A percentile compares a stretch with the other conserved stretches of the same genome.
phyloP scores from a whole-genome alignment of 192 early-diverging fungal species.

The Cladochytrium replicatum region DNA sequence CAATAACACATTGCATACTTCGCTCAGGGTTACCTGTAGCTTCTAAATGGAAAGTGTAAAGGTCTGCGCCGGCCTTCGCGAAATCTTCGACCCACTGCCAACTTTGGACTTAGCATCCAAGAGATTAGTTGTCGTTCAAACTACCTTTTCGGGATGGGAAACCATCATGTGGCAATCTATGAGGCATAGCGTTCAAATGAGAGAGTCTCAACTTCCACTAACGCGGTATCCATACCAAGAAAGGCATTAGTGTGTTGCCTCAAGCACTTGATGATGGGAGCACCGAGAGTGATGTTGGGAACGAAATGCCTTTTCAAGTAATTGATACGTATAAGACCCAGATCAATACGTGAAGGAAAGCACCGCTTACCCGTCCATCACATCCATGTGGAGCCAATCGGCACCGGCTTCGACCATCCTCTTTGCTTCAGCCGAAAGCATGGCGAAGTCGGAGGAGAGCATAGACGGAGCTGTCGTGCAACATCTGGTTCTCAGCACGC shows the following conservation, averaged over 20 bases:
- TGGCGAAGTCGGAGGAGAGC: slow-evolving; percentile 83
- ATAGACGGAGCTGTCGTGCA: slow-evolving; percentile 85
- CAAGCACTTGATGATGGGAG: slow-evolving; percentile 80
- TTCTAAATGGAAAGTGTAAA: slow-evolving; percentile 91
- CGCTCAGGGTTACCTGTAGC: slow-evolving; percentile 43
- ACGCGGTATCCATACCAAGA: slow-evolving; percentile 44
- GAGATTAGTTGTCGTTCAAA: slow-evolving; percentile 25
- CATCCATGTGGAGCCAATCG: slow-evolving; percentile 68
- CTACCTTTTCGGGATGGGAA: slow-evolving; percentile 57
- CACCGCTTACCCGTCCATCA: slow-evolving; percentile 78
- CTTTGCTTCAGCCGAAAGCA: slow-evolving; percentile 72
- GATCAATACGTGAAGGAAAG: background rate
- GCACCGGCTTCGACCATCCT: slow-evolving; percentile 85
- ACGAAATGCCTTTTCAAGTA: slow-evolving; percentile 82
- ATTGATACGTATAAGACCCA: slow-evolving; percentile 2
- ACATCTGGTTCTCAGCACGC: slow-evolving; percentile 1
- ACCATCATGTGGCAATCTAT: slow-evolving; percentile 75
- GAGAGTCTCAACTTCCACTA: background rate
- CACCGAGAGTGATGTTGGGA: slow-evolving; percentile 90
- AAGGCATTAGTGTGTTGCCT: slow-evolving; percentile 84
- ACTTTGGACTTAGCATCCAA: background rate
- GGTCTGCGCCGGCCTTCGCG: slow-evolving; percentile 74
- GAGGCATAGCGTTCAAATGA: slow-evolving; percentile 1
- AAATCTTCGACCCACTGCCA: slow-evolving; percentile 85
- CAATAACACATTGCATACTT: background rate